Evolutionary conservation across 768 basidiomycete species (phyloP), one percentile per base, ranked within the genome.

Genomic region (Exidia glandulosa): DNA sequence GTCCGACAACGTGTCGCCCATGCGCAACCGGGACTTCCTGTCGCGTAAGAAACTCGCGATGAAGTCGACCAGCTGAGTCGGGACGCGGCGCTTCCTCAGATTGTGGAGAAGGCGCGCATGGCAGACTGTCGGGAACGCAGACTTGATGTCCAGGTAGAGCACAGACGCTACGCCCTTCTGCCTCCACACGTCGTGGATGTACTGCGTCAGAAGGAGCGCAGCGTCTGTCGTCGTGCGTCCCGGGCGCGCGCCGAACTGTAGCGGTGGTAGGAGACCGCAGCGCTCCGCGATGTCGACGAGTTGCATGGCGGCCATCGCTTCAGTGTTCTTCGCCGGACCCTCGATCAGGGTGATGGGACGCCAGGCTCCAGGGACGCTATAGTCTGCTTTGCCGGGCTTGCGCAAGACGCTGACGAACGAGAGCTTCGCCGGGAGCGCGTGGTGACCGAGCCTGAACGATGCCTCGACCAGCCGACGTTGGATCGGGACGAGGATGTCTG

Each of bases 191-290:
- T 62, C 50, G 13, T 64, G 54, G 36, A 65, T 59, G 27, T 34
- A 23, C 2, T 61, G 29, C 12, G 50, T 57, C 10, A 64, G 25
- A 2, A 27, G 45, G 3, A 48, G 60, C 30, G 63, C 45, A 7
- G 65, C 60, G 56, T 65, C 65, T 3, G 57, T 56, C 2, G 62
- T 57, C 14, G 64, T 57, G 5, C 60, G 56, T 30, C 65, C 64
- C 19, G 65, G 59, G 9, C 36, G 55, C 19, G 57, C 59, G 14
- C 65, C 65, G 37, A 65, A 66, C 36, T 65, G 65, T 2, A 27
- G 36, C 2, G 30, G 25, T 3, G 65, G 64, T 10, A 66, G 63
- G 33, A 65, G 60, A 6, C 29, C 25, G 50, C 33, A n/a, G 2
- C 23, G 3, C 32, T 59, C 62, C 1, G 60, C 57, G 4, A 65